A percentile compares a stretch with the other conserved stretches of the same genome.
Conservation (phyloP, 495 filamentous ascomycete genomes). For the Talaromyces ruber region DNA sequence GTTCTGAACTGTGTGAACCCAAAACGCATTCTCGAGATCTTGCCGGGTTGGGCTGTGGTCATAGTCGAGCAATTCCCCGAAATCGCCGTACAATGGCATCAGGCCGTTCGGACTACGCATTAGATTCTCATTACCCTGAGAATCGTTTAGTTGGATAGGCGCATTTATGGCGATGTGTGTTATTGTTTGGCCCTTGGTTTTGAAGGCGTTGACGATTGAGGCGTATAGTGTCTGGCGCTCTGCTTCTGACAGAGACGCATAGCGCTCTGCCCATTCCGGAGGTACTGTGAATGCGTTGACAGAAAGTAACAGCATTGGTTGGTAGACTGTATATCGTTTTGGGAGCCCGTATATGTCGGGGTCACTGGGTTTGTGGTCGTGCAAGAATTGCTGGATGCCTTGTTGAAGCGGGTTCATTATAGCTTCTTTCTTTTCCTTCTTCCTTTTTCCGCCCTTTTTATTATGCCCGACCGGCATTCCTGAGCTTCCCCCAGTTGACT, state of each 20-base stretch:
- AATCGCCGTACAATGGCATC: slow-evolving; percentile 56
- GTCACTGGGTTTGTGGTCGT: slow-evolving; percentile 10
- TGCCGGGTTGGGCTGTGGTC: slow-evolving; percentile 8
- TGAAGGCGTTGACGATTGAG: slow-evolving; percentile 36
- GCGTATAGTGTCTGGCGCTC: slow-evolving; percentile 38
- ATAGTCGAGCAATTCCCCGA: slow-evolving; percentile 39
- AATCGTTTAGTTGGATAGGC: slow-evolving; percentile 42
- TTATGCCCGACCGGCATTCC: neutral
- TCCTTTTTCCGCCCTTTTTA: neutral
- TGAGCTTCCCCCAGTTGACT: neutral
- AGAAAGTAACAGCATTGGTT: slow-evolving; percentile 61
- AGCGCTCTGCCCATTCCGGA: slow-evolving; percentile 36
- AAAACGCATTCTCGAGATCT: slow-evolving; percentile 60
- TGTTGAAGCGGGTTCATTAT: slow-evolving; percentile 20
- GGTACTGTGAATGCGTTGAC: slow-evolving; percentile 44
- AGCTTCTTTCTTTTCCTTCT: neutral
- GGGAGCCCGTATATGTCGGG: slow-evolving; percentile 35
- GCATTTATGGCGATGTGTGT: slow-evolving; percentile 70
- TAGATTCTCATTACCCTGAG: slow-evolving; percentile 43
- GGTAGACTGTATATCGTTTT: slow-evolving; percentile 60
- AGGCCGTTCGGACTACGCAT: slow-evolving; percentile 59
- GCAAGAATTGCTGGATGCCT: slow-evolving; percentile 23
- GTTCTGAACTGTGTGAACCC: slow-evolving; percentile 61
- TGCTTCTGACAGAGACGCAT: slow-evolving; percentile 15
- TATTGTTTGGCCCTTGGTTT: slow-evolving; percentile 20